Conservation (phyloP, 257 asterid genomes). For the Fraxinus pennsylvanica region DNA sequence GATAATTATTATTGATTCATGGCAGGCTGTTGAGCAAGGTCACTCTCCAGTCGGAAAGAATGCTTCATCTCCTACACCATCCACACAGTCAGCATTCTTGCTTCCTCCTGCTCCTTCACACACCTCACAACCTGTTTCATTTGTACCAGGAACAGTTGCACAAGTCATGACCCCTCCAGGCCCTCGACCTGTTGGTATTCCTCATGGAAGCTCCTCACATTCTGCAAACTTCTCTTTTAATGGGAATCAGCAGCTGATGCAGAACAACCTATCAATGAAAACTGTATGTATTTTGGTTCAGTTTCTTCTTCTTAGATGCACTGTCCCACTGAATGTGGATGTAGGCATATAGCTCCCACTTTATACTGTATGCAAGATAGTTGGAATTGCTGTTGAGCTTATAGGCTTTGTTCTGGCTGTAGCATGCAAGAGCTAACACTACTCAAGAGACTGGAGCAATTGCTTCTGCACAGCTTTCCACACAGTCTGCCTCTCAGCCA, state of each 20-base stretch:
- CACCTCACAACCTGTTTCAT: slow-evolving; percentile 31
- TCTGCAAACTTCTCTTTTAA: slow-evolving; percentile 39
- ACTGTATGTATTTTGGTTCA: slow-evolving; percentile 32
- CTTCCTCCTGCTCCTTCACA: slow-evolving; percentile 39
- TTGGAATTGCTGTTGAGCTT: slow-evolving; percentile 3
- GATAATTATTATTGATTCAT: slow-evolving; percentile 18
- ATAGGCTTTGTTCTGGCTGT: slow-evolving; percentile 30
- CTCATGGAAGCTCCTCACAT: slow-evolving; percentile 33
- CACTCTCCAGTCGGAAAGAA: slow-evolving; percentile 26
- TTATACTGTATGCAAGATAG: slow-evolving; percentile 6
- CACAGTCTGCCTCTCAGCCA: slow-evolving; percentile 50
- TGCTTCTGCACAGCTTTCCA: slow-evolving; percentile 45
- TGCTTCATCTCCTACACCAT: slow-evolving; percentile 30
- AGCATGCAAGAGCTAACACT: slow-evolving; percentile 55
- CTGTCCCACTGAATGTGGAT: slow-evolving; percentile 13
- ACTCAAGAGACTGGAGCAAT: slow-evolving; percentile 45
- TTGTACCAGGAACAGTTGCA: slow-evolving; percentile 39
- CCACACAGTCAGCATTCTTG: slow-evolving; percentile 7
- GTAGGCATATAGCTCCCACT: slow-evolving; percentile 5
- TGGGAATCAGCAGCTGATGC: slow-evolving; percentile 38
- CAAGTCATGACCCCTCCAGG: slow-evolving; percentile 40
- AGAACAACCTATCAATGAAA: slow-evolving; percentile 40
- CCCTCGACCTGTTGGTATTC: slow-evolving; percentile 30
- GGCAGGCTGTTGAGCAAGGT: slow-evolving; percentile 35
- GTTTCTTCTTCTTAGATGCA: slow-evolving; percentile 18